Evolutionary conservation across 192 early-diverging fungal genomes (phyloP), one percentile per base, ranked within the genome.

Genomic region (Gaertneriomyces sp.): DNA sequence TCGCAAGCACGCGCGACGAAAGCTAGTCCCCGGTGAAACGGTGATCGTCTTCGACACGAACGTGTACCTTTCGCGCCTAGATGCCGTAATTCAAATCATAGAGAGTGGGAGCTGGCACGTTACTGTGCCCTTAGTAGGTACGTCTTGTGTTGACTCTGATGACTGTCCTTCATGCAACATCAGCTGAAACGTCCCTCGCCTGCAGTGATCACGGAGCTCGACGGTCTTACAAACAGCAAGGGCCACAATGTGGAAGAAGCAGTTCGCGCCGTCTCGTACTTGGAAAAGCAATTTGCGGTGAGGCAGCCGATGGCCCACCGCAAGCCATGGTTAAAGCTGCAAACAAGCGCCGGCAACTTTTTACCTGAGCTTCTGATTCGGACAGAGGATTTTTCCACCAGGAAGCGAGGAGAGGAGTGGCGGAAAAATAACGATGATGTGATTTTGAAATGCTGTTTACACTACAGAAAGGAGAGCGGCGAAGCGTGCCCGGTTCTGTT

Each of bases 151-250:
- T 40, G 16, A 60, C 39, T n/a, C 25, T 33, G 0, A 33, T 33
- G 25, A 33, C 25, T 33, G 25, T 0, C 12, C 16, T 12, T 49
- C 47, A 17, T 49, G 47, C 47, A 17, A 12, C 12, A 49, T 12
- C 16, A 49, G 14, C 16, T 49, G 47, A 17, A 12, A 17, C 0
- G 0, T n/a, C 14, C 14, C 47, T n/a, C 16, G 67, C 58, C 63
- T 45, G 56, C 63, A 53, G 69, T 79, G 33, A 60, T 79, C 39
- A 73, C 71, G 10, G 77, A 79, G 44, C 57, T 79, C 40, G 77
- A 75, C 44, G 77, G 77, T 7, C 58, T 79, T 7, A 62, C 58
- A 39, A 45, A 33, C 17, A 19, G 38, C 19, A 62, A 62, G 4
- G 66, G 61, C 6, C 9, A n/a, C n/a, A 51, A 17, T 8, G 60